Conservation (phyloP, 78 protist species). For the Dictyostelium firmibasis region DNA sequence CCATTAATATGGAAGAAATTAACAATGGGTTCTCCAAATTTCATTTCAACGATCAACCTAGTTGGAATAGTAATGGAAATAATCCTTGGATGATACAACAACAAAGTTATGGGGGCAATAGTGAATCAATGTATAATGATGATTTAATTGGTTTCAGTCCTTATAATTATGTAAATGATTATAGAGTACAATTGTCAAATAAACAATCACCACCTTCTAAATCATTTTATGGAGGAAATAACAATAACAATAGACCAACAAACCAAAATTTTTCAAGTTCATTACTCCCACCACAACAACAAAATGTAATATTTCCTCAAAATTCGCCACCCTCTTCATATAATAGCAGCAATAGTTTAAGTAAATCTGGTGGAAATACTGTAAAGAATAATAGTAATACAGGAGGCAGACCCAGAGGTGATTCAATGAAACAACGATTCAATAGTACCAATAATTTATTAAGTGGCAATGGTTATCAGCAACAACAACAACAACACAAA, state of each 20-base stretch:
- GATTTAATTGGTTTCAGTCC: slow-evolving; percentile 23
- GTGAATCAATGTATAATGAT: background rate
- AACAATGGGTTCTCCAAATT: background rate
- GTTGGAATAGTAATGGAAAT: background rate
- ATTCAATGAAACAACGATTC: slow-evolving; percentile 25
- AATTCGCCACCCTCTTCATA: slow-evolving; percentile 11
- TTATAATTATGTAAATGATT: background rate
- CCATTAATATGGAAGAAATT: background rate
- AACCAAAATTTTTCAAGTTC: slow-evolving; percentile 45
- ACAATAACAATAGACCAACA: slow-evolving; percentile 38
- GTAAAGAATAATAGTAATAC: background rate
- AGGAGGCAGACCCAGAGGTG: background rate
- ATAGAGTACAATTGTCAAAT: background rate
- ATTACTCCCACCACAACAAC: slow-evolving; percentile 26
- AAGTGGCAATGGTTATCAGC: background rate
- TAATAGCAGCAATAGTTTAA: background rate
- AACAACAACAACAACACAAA: slow-evolving; percentile 13
- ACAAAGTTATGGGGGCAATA: background rate
- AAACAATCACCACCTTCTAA: slow-evolving; percentile 5
- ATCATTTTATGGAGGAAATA: background rate
- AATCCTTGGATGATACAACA: background rate
- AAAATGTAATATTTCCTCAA: background rate
- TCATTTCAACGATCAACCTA: background rate
- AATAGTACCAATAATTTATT: background rate
- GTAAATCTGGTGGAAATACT: slow-evolving; percentile 10